These are phyloP conservation scores for Fusarium fujikuroi DNA, from an alignment of 2,329 filamentous ascomycete genomes.

Conservation along the genomic window DNA sequence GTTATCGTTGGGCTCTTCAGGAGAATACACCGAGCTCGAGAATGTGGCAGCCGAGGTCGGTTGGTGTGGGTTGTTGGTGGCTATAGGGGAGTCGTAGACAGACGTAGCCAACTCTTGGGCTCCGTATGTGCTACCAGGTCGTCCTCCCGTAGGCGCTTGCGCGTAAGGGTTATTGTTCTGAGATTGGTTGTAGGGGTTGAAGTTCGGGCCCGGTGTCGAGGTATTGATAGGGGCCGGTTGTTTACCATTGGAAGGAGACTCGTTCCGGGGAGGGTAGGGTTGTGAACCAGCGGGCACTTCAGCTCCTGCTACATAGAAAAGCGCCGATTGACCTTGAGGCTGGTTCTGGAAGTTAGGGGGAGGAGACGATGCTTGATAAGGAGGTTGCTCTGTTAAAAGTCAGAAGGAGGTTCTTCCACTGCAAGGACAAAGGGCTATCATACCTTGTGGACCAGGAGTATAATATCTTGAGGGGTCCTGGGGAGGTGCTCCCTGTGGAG, in stretches of 20 bases:
- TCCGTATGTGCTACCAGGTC: slow-evolving; percentile 75
- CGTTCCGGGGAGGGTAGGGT: slow-evolving; percentile 63
- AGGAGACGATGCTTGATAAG: slow-evolving; percentile 60
- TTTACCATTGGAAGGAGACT: slow-evolving; percentile 60
- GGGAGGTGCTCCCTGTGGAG: slow-evolving; percentile 55
- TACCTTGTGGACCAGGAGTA: slow-evolving; percentile 63
- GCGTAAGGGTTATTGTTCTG: slow-evolving; percentile 53
- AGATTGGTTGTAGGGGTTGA: slow-evolving; percentile 57
- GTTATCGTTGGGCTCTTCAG: slow-evolving; percentile 55
- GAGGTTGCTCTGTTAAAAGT: slow-evolving; percentile 53
- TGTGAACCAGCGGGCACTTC: slow-evolving; percentile 61
- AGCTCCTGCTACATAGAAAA: slow-evolving; percentile 73
- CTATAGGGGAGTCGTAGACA: slow-evolving; percentile 79
- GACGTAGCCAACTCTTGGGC: slow-evolving; percentile 83
- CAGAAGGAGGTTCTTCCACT: not conserved
- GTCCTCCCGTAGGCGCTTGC: slow-evolving; percentile 58
- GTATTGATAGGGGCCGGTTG: slow-evolving; percentile 63
- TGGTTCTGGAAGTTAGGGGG: slow-evolving; percentile 67
- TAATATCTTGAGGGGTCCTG: slow-evolving; percentile 77
- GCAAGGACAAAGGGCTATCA: not conserved
- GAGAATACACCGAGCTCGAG: slow-evolving; percentile 59
- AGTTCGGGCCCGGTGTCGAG: slow-evolving; percentile 59
- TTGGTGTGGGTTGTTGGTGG: slow-evolving; percentile 57
- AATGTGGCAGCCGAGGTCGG: slow-evolving; percentile 55
- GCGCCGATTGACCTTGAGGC: slow-evolving; percentile 61